A percentile compares a stretch with the other conserved stretches of the same genome.
phyloP scores from a whole-genome alignment of 108 stramenopile genomes.

The Fragilariopsis cylindrus region DNA sequence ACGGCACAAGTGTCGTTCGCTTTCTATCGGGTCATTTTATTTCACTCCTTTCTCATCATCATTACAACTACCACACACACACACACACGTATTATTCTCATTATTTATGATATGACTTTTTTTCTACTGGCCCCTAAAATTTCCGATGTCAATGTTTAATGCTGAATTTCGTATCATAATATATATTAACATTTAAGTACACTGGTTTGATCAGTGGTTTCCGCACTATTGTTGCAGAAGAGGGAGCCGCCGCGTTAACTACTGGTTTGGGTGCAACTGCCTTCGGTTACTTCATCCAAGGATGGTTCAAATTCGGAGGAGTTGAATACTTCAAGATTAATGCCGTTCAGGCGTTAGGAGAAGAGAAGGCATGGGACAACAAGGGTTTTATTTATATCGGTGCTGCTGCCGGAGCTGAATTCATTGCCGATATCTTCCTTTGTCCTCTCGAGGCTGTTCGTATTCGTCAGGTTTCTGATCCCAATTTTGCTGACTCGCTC shows the following conservation, averaged over 20 bases:
- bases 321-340: slow-evolving; percentile 98
- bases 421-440: slow-evolving; percentile 97
- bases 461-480: slow-evolving; percentile 96
- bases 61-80: too few relatives aligned
- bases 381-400: slow-evolving; percentile 93
- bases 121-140: not conserved
- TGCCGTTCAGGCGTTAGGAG: slow-evolving; percentile 78
- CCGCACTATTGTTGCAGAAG: slow-evolving; percentile 85
- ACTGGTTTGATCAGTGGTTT: slow-evolving; percentile 95
- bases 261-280: slow-evolving; percentile 97
- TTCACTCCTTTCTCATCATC: not conserved
- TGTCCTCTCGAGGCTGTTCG: slow-evolving; percentile 98
- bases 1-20: not conserved
- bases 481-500: slow-evolving; percentile 88
- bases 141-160: too few relatives aligned
- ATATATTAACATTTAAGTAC: slow-evolving; percentile 48
- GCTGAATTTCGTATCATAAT: too few relatives aligned
- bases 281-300: slow-evolving; percentile 97
- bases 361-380: slow-evolving; percentile 93
- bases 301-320: slow-evolving; percentile 99
- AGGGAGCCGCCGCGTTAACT: slow-evolving; percentile 94
- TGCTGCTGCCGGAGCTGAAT: slow-evolving; percentile 92
- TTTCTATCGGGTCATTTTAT: slow-evolving; percentile 2
- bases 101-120: not conserved
- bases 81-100: too few relatives aligned